Percentiles rank a stretch among this genome's conserved stretches.
Conservation (phyloP, 169 alveolate species). For the Toxoplasma gondii region DNA sequence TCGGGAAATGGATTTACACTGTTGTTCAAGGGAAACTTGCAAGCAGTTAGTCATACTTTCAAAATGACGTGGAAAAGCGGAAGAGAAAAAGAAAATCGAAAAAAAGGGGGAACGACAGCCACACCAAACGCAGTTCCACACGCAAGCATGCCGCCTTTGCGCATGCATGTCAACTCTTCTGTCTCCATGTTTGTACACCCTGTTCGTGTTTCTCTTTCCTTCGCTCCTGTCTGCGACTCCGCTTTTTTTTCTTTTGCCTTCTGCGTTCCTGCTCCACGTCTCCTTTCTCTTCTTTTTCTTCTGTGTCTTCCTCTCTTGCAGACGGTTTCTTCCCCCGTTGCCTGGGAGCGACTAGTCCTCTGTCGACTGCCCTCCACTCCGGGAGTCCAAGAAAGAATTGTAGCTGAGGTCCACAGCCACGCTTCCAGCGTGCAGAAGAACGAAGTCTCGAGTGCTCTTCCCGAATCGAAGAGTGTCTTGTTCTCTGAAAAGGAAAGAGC, state of each 20-base stretch:
- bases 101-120: background rate
- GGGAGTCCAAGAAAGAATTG: background rate
- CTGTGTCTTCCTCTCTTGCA: background rate
- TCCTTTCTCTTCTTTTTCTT: background rate
- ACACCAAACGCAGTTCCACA: background rate
- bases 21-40: no score
- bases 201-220: no score
- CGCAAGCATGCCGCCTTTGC: no score
- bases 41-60: no score
- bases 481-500: conserved; percentile 40
- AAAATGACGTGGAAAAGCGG: no score
- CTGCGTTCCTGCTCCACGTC: background rate
- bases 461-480: conserved; percentile 66
- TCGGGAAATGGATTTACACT: background rate
- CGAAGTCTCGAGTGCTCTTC: conserved; percentile 57
- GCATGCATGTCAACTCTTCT: no score
- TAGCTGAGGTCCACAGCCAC: conserved; percentile 33
- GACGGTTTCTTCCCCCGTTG: no score
- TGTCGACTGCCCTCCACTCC: no score
- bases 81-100: background rate
- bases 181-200: no score
- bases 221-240: background rate
- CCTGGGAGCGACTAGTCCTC: no score
- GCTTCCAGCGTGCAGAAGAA: conserved; percentile 60
- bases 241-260: background rate